phyloP scores from a whole-genome alignment of 129 eudicot genomes.

The Gnaphalium uliginosum region DNA sequence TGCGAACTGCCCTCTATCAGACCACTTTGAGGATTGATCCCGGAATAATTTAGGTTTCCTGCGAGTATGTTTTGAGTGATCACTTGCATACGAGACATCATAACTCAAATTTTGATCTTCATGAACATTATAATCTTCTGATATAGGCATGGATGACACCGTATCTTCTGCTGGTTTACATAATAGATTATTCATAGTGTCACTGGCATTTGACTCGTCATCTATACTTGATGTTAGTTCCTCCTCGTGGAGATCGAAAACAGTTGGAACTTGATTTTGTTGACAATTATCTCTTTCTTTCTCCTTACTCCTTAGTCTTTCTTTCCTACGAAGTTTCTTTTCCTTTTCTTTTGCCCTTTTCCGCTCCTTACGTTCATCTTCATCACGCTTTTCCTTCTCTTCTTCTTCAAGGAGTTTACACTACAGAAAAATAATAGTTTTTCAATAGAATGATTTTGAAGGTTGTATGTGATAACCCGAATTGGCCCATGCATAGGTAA shows the following conservation, averaged over 20 bases:
- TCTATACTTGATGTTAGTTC: slow-evolving; percentile 43
- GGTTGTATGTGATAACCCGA: background rate
- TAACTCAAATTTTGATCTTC: slow-evolving; percentile 41
- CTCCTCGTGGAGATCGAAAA: slow-evolving; percentile 35
- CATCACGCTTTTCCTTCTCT: slow-evolving; percentile 94
- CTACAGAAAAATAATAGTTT: slow-evolving; percentile 36
- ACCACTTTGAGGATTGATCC: slow-evolving; percentile 52
- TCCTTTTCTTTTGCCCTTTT: slow-evolving; percentile 83
- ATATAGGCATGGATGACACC: slow-evolving; percentile 42
- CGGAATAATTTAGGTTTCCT: slow-evolving; percentile 50
- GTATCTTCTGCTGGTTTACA: slow-evolving; percentile 60
- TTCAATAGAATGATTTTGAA: background rate
- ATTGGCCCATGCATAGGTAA: background rate
- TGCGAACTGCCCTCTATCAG: slow-evolving; percentile 51
- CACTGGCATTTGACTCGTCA: slow-evolving; percentile 38
- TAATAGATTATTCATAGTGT: slow-evolving; percentile 37
- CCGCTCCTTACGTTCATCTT: slow-evolving; percentile 91
- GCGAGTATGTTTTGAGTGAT: slow-evolving; percentile 46
- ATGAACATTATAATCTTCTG: slow-evolving; percentile 47
- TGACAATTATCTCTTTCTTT: slow-evolving; percentile 59
- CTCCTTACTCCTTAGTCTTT: slow-evolving; percentile 75
- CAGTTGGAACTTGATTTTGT: slow-evolving; percentile 30
- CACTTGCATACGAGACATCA: slow-evolving; percentile 45
- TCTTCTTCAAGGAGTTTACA: slow-evolving; percentile 96
- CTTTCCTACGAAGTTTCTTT: slow-evolving; percentile 89